These are phyloP conservation scores for Diophrys appendiculata DNA, from an alignment of 73 alveolate species.

Conservation along the genomic window DNA sequence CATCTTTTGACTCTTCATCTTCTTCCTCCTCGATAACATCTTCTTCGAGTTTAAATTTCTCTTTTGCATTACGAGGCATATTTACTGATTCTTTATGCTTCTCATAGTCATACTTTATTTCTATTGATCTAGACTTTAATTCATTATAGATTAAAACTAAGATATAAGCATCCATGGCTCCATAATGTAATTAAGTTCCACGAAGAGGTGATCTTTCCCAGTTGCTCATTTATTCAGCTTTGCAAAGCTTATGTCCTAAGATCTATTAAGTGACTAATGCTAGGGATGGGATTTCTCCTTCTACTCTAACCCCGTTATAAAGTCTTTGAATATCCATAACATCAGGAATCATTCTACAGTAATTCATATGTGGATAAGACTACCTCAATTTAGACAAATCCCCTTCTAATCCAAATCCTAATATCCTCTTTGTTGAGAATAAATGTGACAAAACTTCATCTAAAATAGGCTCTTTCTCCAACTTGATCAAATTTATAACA, in stretches of 20 bases:
- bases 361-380: conserved; percentile 50
- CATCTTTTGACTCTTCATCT: no score
- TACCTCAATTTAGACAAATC: conserved; percentile 53
- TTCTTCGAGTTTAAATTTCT: no score
- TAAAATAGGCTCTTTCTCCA: conserved; percentile 32
- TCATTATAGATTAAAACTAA: conserved; percentile 14
- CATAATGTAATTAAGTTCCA: conserved; percentile 82
- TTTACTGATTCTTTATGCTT: no score
- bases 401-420: conserved; percentile 73
- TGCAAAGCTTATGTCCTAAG: conserved; percentile 68
- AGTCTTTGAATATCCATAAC: conserved; percentile 52
- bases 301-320: conserved; percentile 41
- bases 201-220: conserved; percentile 92
- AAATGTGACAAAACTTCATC: conserved; percentile 56
- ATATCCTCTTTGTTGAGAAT: conserved; percentile 43
- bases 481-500: conserved; percentile 67
- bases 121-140: no score
- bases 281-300: conserved; percentile 66
- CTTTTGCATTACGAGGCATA: no score
- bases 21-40: no score
- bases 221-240: conserved; percentile 84
- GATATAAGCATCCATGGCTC: conserved; percentile 86
- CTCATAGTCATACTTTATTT: no score
- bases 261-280: conserved; percentile 59
- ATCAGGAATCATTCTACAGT: conserved; percentile 42